phyloP scores from a whole-genome alignment of 768 basidiomycete genomes.

The Strobilomyces dryophilus region DNA sequence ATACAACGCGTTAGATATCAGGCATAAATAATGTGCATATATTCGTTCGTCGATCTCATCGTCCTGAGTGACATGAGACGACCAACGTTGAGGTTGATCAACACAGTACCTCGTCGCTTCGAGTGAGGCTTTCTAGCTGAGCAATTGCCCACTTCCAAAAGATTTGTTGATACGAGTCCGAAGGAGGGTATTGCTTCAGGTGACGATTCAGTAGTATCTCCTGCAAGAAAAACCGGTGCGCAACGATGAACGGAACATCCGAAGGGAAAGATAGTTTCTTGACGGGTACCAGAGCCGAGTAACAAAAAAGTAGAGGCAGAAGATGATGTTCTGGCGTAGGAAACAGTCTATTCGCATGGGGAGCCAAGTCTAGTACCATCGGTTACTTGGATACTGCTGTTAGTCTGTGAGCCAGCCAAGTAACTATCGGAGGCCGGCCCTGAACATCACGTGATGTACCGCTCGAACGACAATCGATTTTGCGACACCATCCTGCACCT shows the following conservation, averaged over 20 bases:
- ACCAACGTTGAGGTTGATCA: not conserved
- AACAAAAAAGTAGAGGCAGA: slow-evolving; percentile 47
- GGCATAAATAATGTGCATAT: slow-evolving; percentile 56
- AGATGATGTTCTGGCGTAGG: slow-evolving; percentile 11
- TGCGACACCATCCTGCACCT: not conserved
- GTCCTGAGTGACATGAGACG: slow-evolving; percentile 34
- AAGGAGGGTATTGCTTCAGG: slow-evolving; percentile 57
- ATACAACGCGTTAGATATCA: slow-evolving; percentile 35
- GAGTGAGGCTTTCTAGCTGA: slow-evolving; percentile 44
- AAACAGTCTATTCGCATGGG: not conserved
- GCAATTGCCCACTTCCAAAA: slow-evolving; percentile 76
- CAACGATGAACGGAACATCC: slow-evolving; percentile 31
- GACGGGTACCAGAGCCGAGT: slow-evolving; percentile 48
- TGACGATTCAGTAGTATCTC: slow-evolving; percentile 50
- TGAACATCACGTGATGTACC: slow-evolving; percentile 23
- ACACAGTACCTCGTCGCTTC: slow-evolving; percentile 43
- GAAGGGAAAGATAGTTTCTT: slow-evolving; percentile 40
- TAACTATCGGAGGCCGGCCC: slow-evolving; percentile 8
- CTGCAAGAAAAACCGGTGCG: slow-evolving; percentile 55
- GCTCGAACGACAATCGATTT: slow-evolving; percentile 15
- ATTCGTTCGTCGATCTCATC: slow-evolving; percentile 62
- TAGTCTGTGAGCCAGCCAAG: too few species aligned
- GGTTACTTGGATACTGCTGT: not conserved
- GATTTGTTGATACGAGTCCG: slow-evolving; percentile 51
- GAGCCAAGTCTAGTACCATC: not conserved